These are phyloP conservation scores for Beauveria sp. DNA, from an alignment of 2,329 filamentous ascomycete species.

Conservation along the genomic window DNA sequence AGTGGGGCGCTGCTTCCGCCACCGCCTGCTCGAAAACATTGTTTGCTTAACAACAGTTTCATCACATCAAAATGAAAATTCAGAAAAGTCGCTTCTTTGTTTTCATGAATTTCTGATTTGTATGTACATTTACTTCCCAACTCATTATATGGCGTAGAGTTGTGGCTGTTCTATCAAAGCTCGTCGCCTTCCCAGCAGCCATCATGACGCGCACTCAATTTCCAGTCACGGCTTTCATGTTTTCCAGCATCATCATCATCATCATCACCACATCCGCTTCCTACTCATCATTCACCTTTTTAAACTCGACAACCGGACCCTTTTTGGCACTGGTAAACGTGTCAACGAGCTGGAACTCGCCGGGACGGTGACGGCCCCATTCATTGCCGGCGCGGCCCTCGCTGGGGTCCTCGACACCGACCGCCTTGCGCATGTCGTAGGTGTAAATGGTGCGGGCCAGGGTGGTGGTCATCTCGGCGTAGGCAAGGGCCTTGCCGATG, in stretches of 20 bases:
- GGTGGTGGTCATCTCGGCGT: constrained; percentile 57
- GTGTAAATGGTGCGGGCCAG: constrained; percentile 53
- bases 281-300: constrained; percentile 20
- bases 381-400: constrained; percentile 42
- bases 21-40: no score
- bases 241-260: background rate
- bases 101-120: background rate
- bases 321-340: constrained; percentile 68
- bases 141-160: background rate
- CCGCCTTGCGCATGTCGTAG: constrained; percentile 50
- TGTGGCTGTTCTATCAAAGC: background rate
- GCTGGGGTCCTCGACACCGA: constrained; percentile 41
- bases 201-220: background rate
- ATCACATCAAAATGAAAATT: background rate
- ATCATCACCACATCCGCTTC: no score
- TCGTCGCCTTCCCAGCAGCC: background rate
- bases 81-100: background rate
- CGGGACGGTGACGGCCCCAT: constrained; percentile 45
- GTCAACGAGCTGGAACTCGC: constrained; percentile 64
- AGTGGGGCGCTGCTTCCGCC: background rate
- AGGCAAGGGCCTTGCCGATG: constrained; percentile 63
- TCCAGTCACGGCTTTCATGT: background rate
- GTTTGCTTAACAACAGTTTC: no score
- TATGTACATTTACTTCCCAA: background rate
- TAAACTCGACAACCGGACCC: constrained; percentile 61